Base-by-base conservation (phyloP, 306 rosid genomes). In the Quercus ilex region DNA sequence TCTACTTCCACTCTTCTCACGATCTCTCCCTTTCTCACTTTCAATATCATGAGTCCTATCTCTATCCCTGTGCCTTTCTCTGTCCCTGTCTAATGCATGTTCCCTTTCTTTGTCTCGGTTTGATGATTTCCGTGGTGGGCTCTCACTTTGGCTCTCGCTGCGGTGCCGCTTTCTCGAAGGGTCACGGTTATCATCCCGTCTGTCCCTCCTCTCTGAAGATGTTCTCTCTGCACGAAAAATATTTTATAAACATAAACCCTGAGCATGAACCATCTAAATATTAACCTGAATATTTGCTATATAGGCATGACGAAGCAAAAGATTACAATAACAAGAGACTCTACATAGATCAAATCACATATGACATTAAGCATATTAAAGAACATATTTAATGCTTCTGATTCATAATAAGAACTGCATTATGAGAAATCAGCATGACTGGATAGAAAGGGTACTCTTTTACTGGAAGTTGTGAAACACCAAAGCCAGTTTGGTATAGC, bases 1-100 rank as follows among this genome's bases (percentile, higher is more conserved):
- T 75, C 92, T 77, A 85, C 99, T 93, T 74, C 97, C 98, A 86
- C 99, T 89, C 87, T 93, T 93, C 75, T 91, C 99, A 31, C 91
- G 76, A 56, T 71, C 83, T 78, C 72, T 74, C 49, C 89, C 94
- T 68, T 89, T 85, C n/a, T 92, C 94, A 41, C 58, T 73, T 58
- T 90, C 91, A 19, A 83, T 76, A 82, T 91, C 96, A 69, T 83
- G 38, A 78, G 64, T 56, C 53, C 80, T 74, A 28, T 56, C 87
- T 83, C 87, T 92, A 20, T 92, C 97, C 76, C 91, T 69, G 63
- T 82, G 90, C 81, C 91, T 86, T 75, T 92, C 97, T 71, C 89
- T 86, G 28, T 88, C 93, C 78, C 92, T 82, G 38, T 87, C 92
- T 60, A 78, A 53, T 52, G 87, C 95, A 77, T 77, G 84, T 38